Evolutionary conservation across 2,329 filamentous ascomycete genomes (phyloP).

Genomic region (Nakataea oryzae): DNA sequence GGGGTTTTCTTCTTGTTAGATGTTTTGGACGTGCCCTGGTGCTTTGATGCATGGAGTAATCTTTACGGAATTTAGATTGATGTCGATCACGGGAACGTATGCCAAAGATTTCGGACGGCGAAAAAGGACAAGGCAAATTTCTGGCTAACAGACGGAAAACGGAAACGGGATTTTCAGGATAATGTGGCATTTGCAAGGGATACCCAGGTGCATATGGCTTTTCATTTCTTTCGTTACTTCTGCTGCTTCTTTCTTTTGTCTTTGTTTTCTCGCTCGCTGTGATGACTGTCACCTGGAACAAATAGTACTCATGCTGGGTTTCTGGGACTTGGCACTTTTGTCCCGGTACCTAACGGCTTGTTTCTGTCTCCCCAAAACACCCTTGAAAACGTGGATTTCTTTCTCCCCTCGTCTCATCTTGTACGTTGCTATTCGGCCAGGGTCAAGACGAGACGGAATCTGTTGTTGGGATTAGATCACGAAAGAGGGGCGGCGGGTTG

Average conservation of each 20-base stretch:
- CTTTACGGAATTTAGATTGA: background rate
- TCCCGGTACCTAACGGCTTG: too few relatives aligned
- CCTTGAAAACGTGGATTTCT: too few relatives aligned
- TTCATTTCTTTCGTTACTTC: conserved; percentile 3
- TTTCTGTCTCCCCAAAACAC: too few relatives aligned
- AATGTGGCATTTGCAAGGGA: conserved; percentile 12
- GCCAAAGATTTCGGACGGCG: background rate
- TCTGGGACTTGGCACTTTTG: too few relatives aligned
- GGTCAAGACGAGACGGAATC: background rate
- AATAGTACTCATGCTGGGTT: too few relatives aligned
- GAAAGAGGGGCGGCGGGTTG: background rate
- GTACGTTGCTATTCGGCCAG: too few relatives aligned
- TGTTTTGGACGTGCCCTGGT: too few relatives aligned
- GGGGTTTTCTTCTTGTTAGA: background rate
- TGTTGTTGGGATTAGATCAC: background rate
- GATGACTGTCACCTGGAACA: too few relatives aligned
- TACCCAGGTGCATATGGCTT: conserved; percentile 11
- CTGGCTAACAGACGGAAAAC: conserved; percentile 5
- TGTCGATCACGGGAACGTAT: background rate
- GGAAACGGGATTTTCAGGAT: background rate
- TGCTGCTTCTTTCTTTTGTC: background rate
- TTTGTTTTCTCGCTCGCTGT: background rate
- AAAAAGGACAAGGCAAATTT: background rate
- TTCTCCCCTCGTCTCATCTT: too few relatives aligned
- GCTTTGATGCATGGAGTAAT: too few relatives aligned